These are phyloP conservation scores for Spathaspora sp. DNA, from an alignment of 805 yeast species.

Conservation along the genomic window DNA sequence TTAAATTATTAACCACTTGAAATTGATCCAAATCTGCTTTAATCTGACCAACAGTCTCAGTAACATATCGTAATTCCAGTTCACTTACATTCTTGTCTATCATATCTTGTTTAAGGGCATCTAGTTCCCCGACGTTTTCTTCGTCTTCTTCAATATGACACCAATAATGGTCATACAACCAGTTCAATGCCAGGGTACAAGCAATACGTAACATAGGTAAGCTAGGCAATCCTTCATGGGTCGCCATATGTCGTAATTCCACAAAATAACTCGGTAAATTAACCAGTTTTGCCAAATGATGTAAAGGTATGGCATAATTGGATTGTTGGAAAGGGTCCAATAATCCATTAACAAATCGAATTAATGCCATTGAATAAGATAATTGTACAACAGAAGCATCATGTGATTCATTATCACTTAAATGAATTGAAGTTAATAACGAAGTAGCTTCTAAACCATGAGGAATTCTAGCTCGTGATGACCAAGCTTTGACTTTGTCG, in stretches of 20 bases:
- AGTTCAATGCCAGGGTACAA: slow-evolving; percentile 57
- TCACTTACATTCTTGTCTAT: slow-evolving; percentile 7
- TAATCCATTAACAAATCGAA: slow-evolving; percentile 86
- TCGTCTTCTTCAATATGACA: slow-evolving; percentile 17
- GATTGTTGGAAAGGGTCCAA: slow-evolving; percentile 85
- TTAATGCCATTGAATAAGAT: slow-evolving; percentile 68
- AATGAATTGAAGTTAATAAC: slow-evolving; percentile 46
- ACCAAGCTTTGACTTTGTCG: slow-evolving; percentile 48
- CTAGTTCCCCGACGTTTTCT: slow-evolving; percentile 10
- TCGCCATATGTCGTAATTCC: slow-evolving; percentile 84
- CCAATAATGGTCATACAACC: slow-evolving; percentile 83
- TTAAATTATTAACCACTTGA: slow-evolving; percentile 23
- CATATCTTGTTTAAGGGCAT: slow-evolving; percentile 13
- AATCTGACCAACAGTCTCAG: slow-evolving; percentile 4
- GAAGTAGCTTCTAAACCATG: slow-evolving; percentile 71
- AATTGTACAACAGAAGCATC: slow-evolving; percentile 43
- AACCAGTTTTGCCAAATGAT: slow-evolving; percentile 63
- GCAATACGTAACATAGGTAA: slow-evolving; percentile 63
- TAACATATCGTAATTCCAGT: slow-evolving; percentile 5
- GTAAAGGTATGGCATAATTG: slow-evolving; percentile 73
- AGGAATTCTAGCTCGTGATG: slow-evolving; percentile 62
- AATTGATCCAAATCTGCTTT: background rate
- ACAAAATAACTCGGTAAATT: slow-evolving; percentile 80
- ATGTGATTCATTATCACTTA: slow-evolving; percentile 13
- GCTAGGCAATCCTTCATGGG: slow-evolving; percentile 83